Evolutionary conservation across 495 filamentous ascomycete genomes (phyloP).

Genomic region (Durotheca rogersii): DNA sequence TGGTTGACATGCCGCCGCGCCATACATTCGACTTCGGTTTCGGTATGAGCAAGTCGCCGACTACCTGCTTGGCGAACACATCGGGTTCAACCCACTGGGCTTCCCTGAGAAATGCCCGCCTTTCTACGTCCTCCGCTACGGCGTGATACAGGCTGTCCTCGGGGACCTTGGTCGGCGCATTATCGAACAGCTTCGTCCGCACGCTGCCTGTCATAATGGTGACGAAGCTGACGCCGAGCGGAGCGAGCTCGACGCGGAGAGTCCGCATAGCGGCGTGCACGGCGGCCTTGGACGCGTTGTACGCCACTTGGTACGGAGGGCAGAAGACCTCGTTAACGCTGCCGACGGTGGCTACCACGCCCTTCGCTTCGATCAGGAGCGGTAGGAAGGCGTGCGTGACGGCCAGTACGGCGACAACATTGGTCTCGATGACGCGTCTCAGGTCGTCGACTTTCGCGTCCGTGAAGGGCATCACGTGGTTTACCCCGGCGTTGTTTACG

Average conservation of each 20-base stretch:
- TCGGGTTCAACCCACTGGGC: slow-evolving; percentile 27
- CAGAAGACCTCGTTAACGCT: slow-evolving; percentile 50
- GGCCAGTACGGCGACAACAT: slow-evolving; percentile 54
- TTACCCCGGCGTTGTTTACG: slow-evolving; percentile 58
- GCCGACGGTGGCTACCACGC: slow-evolving; percentile 52
- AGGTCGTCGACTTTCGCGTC: slow-evolving; percentile 50
- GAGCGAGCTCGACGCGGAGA: slow-evolving; percentile 54
- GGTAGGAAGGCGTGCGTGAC: slow-evolving; percentile 58
- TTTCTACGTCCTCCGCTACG: slow-evolving; percentile 18
- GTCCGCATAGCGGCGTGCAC: slow-evolving; percentile 43
- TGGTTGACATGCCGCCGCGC: slow-evolving; percentile 33
- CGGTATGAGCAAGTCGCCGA: slow-evolving; percentile 30
- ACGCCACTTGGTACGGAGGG: slow-evolving; percentile 46
- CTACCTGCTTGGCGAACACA: slow-evolving; percentile 34
- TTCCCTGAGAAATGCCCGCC: slow-evolving; percentile 20
- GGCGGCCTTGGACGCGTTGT: slow-evolving; percentile 58
- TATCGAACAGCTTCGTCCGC: slow-evolving; percentile 26
- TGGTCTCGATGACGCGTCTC: slow-evolving; percentile 52
- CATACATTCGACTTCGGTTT: slow-evolving; percentile 35
- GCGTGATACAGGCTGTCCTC: slow-evolving; percentile 23
- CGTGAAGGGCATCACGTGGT: slow-evolving; percentile 44
- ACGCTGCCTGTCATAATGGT: slow-evolving; percentile 38
- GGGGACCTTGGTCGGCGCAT: slow-evolving; percentile 25
- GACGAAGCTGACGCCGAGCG: slow-evolving; percentile 48
- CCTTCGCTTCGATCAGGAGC: slow-evolving; percentile 48